These are phyloP conservation scores for Zygotorulaspora mrakii DNA, from an alignment of 1,139 yeast species.

Conservation along the genomic window DNA sequence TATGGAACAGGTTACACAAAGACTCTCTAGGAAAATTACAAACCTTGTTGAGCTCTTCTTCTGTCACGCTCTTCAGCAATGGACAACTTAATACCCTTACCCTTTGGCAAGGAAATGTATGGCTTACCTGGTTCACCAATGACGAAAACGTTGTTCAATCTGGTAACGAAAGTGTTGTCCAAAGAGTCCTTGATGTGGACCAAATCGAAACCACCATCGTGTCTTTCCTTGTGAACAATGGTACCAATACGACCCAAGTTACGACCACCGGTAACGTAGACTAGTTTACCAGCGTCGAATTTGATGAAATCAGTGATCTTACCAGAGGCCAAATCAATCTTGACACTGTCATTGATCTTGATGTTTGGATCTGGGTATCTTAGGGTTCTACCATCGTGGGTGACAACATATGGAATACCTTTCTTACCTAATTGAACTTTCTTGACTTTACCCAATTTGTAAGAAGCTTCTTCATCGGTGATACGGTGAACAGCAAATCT, in stretches of 20 bases:
- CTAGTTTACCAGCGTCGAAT: slow-evolving; percentile 94
- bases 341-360: slow-evolving; percentile 96
- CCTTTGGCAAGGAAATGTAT: slow-evolving; percentile 97
- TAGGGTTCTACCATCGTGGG: slow-evolving; percentile 99
- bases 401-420: slow-evolving; percentile 96
- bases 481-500: slow-evolving; percentile 99
- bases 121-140: slow-evolving; percentile 99
- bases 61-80: slow-evolving; percentile 99
- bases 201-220: slow-evolving; percentile 99
- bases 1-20: slow-evolving; percentile 17
- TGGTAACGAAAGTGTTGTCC: slow-evolving; percentile 97
- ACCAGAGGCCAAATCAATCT: slow-evolving; percentile 93
- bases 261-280: slow-evolving; percentile 99
- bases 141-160: slow-evolving; percentile 94
- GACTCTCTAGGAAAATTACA: slow-evolving; percentile 25
- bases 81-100: slow-evolving; percentile 98
- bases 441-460: slow-evolving; percentile 97
- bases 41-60: slow-evolving; percentile 72
- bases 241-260: slow-evolving; percentile 99
- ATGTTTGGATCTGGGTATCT: slow-evolving; percentile 98
- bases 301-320: slow-evolving; percentile 88
- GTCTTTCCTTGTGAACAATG: slow-evolving; percentile 96
- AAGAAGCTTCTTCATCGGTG: slow-evolving; percentile 95
- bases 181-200: slow-evolving; percentile 97
- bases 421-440: slow-evolving; percentile 97